phyloP scores from a whole-genome alignment of 2,329 filamentous ascomycete genomes.

The Phoma herbarum region DNA sequence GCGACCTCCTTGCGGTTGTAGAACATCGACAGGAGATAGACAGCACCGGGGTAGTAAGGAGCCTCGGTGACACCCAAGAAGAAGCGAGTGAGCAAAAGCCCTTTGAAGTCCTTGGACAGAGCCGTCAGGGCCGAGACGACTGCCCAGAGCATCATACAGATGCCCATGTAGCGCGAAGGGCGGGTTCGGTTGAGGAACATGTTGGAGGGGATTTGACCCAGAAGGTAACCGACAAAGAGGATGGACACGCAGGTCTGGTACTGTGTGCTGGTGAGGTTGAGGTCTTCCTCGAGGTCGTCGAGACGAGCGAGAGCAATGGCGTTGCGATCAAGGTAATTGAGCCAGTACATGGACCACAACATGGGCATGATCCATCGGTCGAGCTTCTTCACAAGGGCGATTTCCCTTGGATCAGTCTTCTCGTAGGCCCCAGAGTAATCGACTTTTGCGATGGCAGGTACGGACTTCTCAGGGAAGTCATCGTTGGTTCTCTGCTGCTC shows the following conservation, averaged over 20 bases:
- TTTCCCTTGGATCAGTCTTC: conserved; percentile 48
- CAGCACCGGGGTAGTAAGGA: conserved; percentile 64
- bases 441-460: conserved; percentile 34
- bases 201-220: conserved; percentile 55
- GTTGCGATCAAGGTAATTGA: conserved; percentile 76
- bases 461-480: conserved; percentile 33
- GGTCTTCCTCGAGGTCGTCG: conserved; percentile 67
- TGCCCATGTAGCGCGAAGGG: conserved; percentile 53
- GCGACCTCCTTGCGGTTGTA: conserved; percentile 75
- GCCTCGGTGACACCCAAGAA: conserved; percentile 64
- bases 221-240: conserved; percentile 63
- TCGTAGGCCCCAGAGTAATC: conserved; percentile 48
- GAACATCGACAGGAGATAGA: conserved; percentile 72
- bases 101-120: conserved; percentile 56
- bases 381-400: conserved; percentile 66
- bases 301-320: conserved; percentile 74
- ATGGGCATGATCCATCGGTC: conserved; percentile 73
- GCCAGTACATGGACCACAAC: conserved; percentile 77
- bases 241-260: conserved; percentile 64
- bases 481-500: conserved; percentile 37
- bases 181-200: conserved; percentile 55
- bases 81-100: conserved; percentile 60
- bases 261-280: conserved; percentile 64
- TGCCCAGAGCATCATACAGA: conserved; percentile 55
- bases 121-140: conserved; percentile 52